Evolutionary conservation across 2,329 filamentous ascomycete genomes (phyloP).

Genomic region (Cytospora paraplurivora): DNA sequence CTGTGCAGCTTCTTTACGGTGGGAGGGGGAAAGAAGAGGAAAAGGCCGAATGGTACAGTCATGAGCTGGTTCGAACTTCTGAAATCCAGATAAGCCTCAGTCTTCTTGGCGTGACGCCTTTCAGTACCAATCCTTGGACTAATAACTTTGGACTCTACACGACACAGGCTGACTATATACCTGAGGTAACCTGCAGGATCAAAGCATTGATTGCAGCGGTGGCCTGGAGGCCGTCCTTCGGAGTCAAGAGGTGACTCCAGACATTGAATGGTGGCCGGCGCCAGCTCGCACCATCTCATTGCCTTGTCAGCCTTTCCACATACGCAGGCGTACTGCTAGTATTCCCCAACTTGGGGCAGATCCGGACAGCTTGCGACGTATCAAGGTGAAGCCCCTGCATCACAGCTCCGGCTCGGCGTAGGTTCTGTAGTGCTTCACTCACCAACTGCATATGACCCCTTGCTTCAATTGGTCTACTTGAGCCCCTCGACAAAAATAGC

Average conservation of each 20-base stretch:
- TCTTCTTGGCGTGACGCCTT: background rate
- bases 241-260: background rate
- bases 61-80: background rate
- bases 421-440: background rate
- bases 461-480: background rate
- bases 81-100: too few species aligned
- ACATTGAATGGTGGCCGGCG: slow-evolving; percentile 1
- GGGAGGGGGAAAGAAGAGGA: too few species aligned
- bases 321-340: background rate
- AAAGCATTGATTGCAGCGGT: background rate
- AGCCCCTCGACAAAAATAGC: background rate
- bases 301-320: background rate
- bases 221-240: background rate
- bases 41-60: too few species aligned
- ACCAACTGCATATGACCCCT: slow-evolving; percentile 3
- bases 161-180: background rate
- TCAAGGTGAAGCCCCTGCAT: slow-evolving; percentile 1
- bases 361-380: slow-evolving; percentile 1
- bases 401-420: background rate
- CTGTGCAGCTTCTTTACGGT: too few species aligned
- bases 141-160: background rate
- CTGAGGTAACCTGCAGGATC: background rate
- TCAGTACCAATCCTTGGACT: too few species aligned
- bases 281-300: background rate
- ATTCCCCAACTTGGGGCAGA: background rate